Conservation (phyloP, 208 protist genomes). For the Paratrypanosoma confusum region DNA sequence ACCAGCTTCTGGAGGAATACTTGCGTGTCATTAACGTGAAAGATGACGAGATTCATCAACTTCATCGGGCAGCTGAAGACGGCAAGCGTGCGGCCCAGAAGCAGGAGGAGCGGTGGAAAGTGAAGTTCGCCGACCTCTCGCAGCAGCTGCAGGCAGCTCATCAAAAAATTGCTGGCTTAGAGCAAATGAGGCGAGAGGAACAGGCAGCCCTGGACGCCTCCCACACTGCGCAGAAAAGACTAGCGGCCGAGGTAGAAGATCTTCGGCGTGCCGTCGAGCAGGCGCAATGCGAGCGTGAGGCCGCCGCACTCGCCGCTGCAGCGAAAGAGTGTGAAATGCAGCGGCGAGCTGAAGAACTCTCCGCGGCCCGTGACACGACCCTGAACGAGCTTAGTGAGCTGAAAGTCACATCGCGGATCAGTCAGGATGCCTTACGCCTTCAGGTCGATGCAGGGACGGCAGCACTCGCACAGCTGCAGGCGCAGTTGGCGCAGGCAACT, state of each 20-base stretch:
- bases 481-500: neutral
- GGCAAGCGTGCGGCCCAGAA: constrained; percentile 17
- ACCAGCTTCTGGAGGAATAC: constrained; percentile 79
- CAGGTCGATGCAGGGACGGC: too few species aligned
- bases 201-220: neutral
- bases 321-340: too few species aligned
- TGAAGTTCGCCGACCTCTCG: constrained; percentile 8
- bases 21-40: constrained; percentile 80
- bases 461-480: neutral
- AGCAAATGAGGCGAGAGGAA: neutral
- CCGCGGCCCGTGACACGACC: too few species aligned
- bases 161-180: neutral
- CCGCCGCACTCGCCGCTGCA: too few species aligned
- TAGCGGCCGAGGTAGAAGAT: neutral
- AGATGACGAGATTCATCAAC: constrained; percentile 56
- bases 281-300: too few species aligned
- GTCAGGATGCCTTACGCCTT: too few species aligned
- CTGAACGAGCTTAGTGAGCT: too few species aligned
- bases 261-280: neutral
- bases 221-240: neutral
- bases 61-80: constrained; percentile 40
- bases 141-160: constrained; percentile 2
- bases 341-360: too few species aligned
- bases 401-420: too few species aligned
- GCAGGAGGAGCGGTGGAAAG: constrained; percentile 14